phyloP scores from a whole-genome alignment of 495 filamentous ascomycete species.

The Tuber aestivum region DNA sequence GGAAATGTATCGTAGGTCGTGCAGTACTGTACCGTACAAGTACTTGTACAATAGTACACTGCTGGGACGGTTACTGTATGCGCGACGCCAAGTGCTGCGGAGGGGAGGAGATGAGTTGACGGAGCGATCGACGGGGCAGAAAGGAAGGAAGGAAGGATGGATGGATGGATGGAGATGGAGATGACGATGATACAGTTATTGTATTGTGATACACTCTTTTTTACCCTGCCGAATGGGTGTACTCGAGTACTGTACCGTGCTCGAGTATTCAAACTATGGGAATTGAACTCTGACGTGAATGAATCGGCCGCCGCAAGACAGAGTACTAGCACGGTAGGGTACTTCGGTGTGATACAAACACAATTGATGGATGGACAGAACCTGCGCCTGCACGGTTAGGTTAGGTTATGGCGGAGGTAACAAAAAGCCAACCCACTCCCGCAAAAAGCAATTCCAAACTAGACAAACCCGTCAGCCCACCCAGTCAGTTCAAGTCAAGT shows the following conservation, averaged over 20 bases:
- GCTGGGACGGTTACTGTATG: not conserved
- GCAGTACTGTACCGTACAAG: not conserved
- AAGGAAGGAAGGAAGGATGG: not conserved
- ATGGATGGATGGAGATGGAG: not conserved
- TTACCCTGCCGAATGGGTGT: no score
- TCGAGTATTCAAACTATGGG: not conserved
- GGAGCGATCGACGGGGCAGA: not conserved
- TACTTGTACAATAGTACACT: no score
- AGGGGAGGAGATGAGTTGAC: not conserved
- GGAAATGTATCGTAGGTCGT: not conserved
- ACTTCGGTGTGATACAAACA: not conserved
- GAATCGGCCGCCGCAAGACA: not conserved
- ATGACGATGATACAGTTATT: not conserved
- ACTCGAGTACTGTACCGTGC: no score
- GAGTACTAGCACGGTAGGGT: not conserved
- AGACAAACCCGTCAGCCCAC: no score
- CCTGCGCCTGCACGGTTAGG: no score
- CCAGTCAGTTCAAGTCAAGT: no score
- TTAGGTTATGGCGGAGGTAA: no score
- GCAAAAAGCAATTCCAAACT: not conserved
- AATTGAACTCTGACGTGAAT: not conserved
- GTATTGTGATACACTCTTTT: no score
- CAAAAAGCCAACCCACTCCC: no score
- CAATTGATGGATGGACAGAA: no score
- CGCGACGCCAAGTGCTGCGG: not conserved